phyloP scores from a whole-genome alignment of 2,329 filamentous ascomycete genomes.

The Triangularia verruculosa region DNA sequence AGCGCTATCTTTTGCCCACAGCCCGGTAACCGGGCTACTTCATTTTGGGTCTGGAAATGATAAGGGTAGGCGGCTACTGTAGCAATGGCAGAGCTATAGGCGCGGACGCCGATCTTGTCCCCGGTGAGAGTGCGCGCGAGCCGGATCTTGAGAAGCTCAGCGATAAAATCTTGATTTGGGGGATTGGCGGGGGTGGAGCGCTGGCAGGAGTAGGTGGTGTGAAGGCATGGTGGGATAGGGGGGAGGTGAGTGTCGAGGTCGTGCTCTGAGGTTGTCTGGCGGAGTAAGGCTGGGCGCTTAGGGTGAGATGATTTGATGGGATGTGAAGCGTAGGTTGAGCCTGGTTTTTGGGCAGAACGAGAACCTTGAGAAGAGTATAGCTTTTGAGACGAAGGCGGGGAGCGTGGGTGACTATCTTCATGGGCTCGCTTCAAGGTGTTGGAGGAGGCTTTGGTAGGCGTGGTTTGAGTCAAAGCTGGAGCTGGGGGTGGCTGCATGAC shows the following conservation, averaged over 20 bases:
- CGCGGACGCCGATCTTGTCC: constrained; percentile 76
- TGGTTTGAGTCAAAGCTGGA: constrained; percentile 3
- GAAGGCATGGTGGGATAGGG: constrained; percentile 63
- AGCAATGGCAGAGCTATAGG: constrained; percentile 86
- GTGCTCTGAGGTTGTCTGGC: constrained; percentile 75
- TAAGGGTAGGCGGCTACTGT: constrained; percentile 76
- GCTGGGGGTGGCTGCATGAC: constrained; percentile 11
- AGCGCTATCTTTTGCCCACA: constrained; percentile 77
- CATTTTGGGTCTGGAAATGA: constrained; percentile 40
- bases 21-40: constrained; percentile 64
- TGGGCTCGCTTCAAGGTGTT: constrained; percentile 34
- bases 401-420: constrained; percentile 15
- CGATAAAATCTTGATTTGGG: constrained; percentile 74
- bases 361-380: constrained; percentile 14
- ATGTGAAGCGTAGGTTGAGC: constrained; percentile 19
- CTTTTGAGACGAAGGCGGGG: constrained; percentile 12
- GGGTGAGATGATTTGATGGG: constrained; percentile 15
- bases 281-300: constrained; percentile 46
- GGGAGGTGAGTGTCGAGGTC: constrained; percentile 59
- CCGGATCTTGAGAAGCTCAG: constrained; percentile 70
- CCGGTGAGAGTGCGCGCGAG: constrained; percentile 66
- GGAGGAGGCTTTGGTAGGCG: constrained; percentile 12
- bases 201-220: constrained; percentile 73
- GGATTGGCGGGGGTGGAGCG: constrained; percentile 66
- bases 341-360: constrained; percentile 1